Evolutionary conservation across 495 filamentous ascomycete species (phyloP).

Genomic region (Aspergillus baeticus): DNA sequence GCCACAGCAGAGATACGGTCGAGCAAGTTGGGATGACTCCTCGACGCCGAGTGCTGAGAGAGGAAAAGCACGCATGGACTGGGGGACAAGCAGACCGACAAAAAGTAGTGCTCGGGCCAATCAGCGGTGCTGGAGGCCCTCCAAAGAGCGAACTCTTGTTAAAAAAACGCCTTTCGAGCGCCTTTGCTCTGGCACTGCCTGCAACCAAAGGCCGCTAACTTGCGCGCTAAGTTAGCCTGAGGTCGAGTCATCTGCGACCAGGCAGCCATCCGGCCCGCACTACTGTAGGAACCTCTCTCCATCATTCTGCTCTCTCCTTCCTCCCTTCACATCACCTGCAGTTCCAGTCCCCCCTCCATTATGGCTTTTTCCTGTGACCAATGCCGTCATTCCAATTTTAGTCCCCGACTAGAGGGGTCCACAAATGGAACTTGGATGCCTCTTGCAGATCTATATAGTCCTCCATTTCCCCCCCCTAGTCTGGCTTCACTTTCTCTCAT

Average conservation of each 20-base stretch:
- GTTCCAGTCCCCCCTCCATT: not conserved
- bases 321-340: not conserved
- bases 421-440: conserved; percentile 11
- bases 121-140: not conserved
- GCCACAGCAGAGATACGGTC: not conserved
- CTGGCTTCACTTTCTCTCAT: not conserved
- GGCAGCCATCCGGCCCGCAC: conserved; percentile 10
- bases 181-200: conserved; percentile 12
- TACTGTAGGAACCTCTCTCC: conserved; percentile 9
- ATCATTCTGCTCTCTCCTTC: no score
- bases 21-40: not conserved
- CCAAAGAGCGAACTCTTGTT: conserved; percentile 11
- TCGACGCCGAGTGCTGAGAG: not conserved
- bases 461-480: not conserved
- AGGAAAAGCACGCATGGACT: not conserved
- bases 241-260: conserved; percentile 16
- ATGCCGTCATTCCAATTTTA: conserved; percentile 17
- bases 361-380: conserved; percentile 14
- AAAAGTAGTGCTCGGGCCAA: conserved; percentile 1
- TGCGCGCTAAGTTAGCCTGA: conserved; percentile 6
- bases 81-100: conserved; percentile 5
- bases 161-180: not conserved
- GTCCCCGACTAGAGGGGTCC: not conserved
- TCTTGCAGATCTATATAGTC: conserved; percentile 11
- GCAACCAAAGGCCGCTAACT: conserved; percentile 10